A percentile compares a stretch with the other conserved stretches of the same genome.
phyloP scores from a whole-genome alignment of 2,329 filamentous ascomycete species.

The Akanthomyces muscarius region DNA sequence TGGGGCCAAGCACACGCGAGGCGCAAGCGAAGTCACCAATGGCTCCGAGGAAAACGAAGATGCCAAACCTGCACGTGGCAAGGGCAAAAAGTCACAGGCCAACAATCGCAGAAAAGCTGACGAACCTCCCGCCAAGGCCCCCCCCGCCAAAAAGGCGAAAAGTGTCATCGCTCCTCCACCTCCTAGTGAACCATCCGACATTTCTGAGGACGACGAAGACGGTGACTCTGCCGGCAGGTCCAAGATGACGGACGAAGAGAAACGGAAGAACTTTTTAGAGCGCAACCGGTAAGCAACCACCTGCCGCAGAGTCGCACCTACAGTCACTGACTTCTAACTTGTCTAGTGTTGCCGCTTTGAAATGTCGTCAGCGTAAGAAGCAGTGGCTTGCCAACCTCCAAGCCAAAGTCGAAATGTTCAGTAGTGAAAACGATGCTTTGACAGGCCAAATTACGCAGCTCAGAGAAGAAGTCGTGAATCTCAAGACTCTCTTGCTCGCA shows the following conservation, averaged over 20 bases:
- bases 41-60: slow-evolving; percentile 70
- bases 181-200: slow-evolving; percentile 27
- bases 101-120: slow-evolving; percentile 80
- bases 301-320: background rate
- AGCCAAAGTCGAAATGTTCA: slow-evolving; percentile 89
- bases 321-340: slow-evolving; percentile 23
- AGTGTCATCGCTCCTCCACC: slow-evolving; percentile 21
- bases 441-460: slow-evolving; percentile 78
- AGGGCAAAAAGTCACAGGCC: slow-evolving; percentile 62
- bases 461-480: slow-evolving; percentile 87
- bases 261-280: slow-evolving; percentile 96
- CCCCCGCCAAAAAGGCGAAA: slow-evolving; percentile 68
- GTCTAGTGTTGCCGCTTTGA: slow-evolving; percentile 83
- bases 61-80: slow-evolving; percentile 61
- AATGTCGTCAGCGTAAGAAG: slow-evolving; percentile 97
- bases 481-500: slow-evolving; percentile 87
- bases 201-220: slow-evolving; percentile 53
- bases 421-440: slow-evolving; percentile 83
- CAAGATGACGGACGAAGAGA: slow-evolving; percentile 98
- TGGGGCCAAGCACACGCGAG: slow-evolving; percentile 45
- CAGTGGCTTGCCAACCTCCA: slow-evolving; percentile 97
- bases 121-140: slow-evolving; percentile 56
- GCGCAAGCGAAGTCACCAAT: slow-evolving; percentile 65
- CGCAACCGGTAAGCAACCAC: slow-evolving; percentile 72
- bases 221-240: slow-evolving; percentile 55